phyloP scores from a whole-genome alignment of 2,329 filamentous ascomycete species.

The Pseudocercospora ulei region DNA sequence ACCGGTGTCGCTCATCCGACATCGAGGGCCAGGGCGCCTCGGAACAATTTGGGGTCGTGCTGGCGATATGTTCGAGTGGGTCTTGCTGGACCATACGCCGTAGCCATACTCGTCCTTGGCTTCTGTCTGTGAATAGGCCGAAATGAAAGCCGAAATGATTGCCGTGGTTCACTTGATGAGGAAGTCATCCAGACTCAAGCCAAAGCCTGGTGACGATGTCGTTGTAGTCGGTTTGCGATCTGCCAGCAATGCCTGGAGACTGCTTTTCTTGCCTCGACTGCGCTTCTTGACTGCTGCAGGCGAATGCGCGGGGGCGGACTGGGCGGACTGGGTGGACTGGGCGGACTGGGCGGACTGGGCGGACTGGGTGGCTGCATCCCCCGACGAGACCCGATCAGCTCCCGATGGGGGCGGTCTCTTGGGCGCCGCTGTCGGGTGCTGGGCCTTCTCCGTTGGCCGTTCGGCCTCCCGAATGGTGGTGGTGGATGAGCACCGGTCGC shows the following conservation, averaged over 20 bases:
- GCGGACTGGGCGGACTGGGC: too few relatives aligned
- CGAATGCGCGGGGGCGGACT: not conserved
- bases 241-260: slow-evolving; percentile 54
- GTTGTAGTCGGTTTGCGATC: slow-evolving; percentile 33
- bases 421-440: too few relatives aligned
- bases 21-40: not conserved
- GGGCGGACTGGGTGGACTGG: too few relatives aligned
- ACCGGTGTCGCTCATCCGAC: slow-evolving; percentile 46
- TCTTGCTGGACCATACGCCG: not conserved
- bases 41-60: not conserved
- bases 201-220: slow-evolving; percentile 22
- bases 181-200: slow-evolving; percentile 37
- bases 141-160: not conserved
- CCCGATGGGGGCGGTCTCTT: too few relatives aligned
- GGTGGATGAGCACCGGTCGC: slow-evolving; percentile 1
- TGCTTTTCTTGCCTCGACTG: slow-evolving; percentile 50
- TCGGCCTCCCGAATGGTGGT: too few relatives aligned
- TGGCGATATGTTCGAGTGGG: slow-evolving; percentile 1
- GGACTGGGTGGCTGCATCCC: too few relatives aligned
- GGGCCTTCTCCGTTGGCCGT: not conserved
- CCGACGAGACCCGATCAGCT: too few relatives aligned
- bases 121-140: not conserved
- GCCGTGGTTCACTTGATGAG: slow-evolving; percentile 31
- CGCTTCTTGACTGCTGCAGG: slow-evolving; percentile 52
- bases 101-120: not conserved